Evolutionary conservation across 1,284 basidiomycete genomes (phyloP).

Genomic region (Jaminaea rosea): DNA sequence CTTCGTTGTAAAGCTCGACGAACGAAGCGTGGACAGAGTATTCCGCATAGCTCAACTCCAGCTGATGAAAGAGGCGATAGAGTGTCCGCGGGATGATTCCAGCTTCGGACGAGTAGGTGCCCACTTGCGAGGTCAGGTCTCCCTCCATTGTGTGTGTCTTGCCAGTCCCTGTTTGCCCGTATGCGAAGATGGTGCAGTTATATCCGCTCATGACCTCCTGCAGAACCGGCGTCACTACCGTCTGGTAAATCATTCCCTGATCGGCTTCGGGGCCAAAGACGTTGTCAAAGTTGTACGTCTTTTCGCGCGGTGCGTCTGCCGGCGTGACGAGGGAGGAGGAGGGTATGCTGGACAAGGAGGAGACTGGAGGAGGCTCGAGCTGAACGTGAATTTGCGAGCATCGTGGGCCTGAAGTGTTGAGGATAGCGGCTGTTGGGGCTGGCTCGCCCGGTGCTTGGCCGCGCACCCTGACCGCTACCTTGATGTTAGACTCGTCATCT

Average conservation of each 20-base stretch:
- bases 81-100: constrained; percentile 97
- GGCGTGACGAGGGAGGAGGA: constrained; percentile 17
- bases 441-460: constrained; percentile 22
- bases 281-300: constrained; percentile 43
- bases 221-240: constrained; percentile 85
- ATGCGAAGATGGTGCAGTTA: constrained; percentile 97
- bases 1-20: constrained; percentile 98
- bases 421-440: constrained; percentile 14
- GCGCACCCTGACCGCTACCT: constrained; percentile 41
- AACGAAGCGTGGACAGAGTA: constrained; percentile 90
- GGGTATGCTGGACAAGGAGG: constrained; percentile 16
- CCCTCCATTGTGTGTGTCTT: constrained; percentile 63
- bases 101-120: constrained; percentile 77
- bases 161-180: constrained; percentile 96
- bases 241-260: constrained; percentile 84
- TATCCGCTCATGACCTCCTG: constrained; percentile 88
- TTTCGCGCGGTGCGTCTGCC: constrained; percentile 19
- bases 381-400: constrained; percentile 32
- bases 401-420: constrained; percentile 31
- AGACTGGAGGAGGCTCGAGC: constrained; percentile 23
- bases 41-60: constrained; percentile 63
- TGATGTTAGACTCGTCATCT: constrained; percentile 34
- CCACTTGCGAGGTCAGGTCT: constrained; percentile 49
- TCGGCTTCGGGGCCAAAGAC: constrained; percentile 94
- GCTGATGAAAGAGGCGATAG: constrained; percentile 79